Evolutionary conservation across 495 filamentous ascomycete species (phyloP).

Genomic region (Cercophora samala): DNA sequence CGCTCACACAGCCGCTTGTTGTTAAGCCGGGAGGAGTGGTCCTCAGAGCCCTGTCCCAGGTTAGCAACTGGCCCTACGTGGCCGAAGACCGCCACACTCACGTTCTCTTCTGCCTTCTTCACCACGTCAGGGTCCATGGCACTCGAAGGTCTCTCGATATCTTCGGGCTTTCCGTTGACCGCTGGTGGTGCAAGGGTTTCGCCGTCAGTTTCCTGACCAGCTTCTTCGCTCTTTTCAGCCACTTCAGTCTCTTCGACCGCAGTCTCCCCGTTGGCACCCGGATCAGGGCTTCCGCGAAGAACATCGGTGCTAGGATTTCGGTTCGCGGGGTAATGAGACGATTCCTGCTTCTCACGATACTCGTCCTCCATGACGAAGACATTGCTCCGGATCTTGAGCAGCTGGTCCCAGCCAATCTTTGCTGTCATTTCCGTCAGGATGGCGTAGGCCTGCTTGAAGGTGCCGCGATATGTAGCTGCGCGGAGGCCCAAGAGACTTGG

Average conservation of each 20-base stretch:
- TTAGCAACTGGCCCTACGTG: conserved; percentile 16
- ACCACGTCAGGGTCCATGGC: conserved; percentile 77
- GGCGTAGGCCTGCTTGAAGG: conserved; percentile 90
- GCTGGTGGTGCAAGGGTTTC: conserved; percentile 35
- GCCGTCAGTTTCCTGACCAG: conserved; percentile 23
- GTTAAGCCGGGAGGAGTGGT: conserved; percentile 68
- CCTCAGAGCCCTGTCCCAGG: conserved; percentile 36
- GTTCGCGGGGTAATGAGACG: conserved; percentile 48
- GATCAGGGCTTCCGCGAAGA: conserved; percentile 62
- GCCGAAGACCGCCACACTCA: conserved; percentile 39
- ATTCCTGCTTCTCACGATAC: conserved; percentile 84
- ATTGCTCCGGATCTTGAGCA: conserved; percentile 86
- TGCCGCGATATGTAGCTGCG: conserved; percentile 84
- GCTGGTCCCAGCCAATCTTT: conserved; percentile 96
- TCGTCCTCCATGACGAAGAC: conserved; percentile 99
- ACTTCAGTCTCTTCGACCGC: conserved; percentile 44
- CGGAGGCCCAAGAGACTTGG: conserved; percentile 82
- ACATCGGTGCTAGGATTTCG: conserved; percentile 74
- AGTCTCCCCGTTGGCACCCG: conserved; percentile 58
- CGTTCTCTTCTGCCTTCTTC: conserved; percentile 81
- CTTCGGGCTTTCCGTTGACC: conserved; percentile 40
- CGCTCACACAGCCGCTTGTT: conserved; percentile 96
- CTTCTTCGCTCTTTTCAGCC: conserved; percentile 40
- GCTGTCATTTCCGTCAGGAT: conserved; percentile 90
- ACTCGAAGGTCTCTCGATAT: conserved; percentile 75